Base-by-base conservation (phyloP, 768 basidiomycete species). In the Russula griseocarnosa region DNA sequence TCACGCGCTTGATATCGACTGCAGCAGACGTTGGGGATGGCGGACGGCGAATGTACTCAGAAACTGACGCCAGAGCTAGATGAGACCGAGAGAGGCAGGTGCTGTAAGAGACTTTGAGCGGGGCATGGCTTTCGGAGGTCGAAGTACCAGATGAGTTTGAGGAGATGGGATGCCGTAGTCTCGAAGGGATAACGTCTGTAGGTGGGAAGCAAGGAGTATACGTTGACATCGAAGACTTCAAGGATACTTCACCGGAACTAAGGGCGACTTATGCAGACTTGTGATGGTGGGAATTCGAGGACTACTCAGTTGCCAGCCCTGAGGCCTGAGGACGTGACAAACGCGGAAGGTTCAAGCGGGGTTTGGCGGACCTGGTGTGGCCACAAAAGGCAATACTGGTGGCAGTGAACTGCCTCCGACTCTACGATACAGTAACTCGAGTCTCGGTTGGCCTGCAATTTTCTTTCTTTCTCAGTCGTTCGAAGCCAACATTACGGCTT, bases 121-220 rank as follows among this genome's bases (percentile, higher is more conserved):
- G 3, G 4, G 16, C 8, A 20, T 32, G 30, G 22, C 36, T 56
- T 24, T 18, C 49, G 16, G 61, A 52, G 40, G 22, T 40, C 4
- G 61, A 57, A 34, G 55, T 28, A 24, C 38, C 13, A 2, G 63
- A 65, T 5, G 47, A 54, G 1, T 9, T 20, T 13, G 62, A 55
- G 18, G 51, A 28, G 14, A 53, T 28, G 30, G 20, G 24, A 30
- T 36, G 46, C 28, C 20, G 36, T 14, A 3, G 36, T 26, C 22
- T 11, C 11, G 58, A 32, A 24, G 42, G 57, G 24, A 20, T 32
- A 11, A 32, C 3, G 10, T 55, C 16, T 5, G 56, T 36, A 11
- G 47, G 49, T n/a, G 59, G 63, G 46, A 65, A 65, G 18, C 40
- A 61, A 55, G 63, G 63, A 16, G 63, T 65, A 38, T 56, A 65